phyloP scores from a whole-genome alignment of 495 filamentous ascomycete genomes.

The Cryomyces antarcticus region DNA sequence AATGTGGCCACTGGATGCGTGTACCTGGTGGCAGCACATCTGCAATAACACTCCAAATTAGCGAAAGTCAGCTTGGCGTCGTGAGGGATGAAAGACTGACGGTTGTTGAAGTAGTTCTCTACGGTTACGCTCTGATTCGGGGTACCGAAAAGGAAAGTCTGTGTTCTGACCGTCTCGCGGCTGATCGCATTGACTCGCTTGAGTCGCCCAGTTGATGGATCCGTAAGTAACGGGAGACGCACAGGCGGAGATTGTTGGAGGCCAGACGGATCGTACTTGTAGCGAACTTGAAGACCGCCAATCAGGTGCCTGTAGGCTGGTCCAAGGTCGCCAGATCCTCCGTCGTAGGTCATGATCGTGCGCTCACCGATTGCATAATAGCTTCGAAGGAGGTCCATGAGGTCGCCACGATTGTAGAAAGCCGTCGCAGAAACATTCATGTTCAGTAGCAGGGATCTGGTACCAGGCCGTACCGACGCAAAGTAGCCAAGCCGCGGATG shows the following conservation, averaged over 20 bases:
- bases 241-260: background rate
- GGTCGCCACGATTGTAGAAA: background rate
- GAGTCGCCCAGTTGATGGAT: background rate
- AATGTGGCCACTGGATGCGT: background rate
- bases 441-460: background rate
- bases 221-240: too few species aligned
- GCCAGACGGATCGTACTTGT: background rate
- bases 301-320: background rate
- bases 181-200: background rate
- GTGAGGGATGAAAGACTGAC: background rate
- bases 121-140: background rate
- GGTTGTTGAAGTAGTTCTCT: background rate
- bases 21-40: background rate
- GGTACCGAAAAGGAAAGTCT: background rate
- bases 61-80: background rate
- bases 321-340: background rate
- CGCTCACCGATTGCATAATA: background rate
- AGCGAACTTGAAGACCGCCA: background rate
- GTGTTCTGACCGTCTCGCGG: background rate
- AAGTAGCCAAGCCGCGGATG: too few species aligned
- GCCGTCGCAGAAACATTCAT: background rate
- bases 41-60: background rate
- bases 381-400: background rate
- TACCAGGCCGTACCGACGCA: background rate
- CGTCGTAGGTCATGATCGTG: background rate